Evolutionary conservation across 2,329 filamentous ascomycete genomes (phyloP).

Genomic region (Clonostachys sp.): DNA sequence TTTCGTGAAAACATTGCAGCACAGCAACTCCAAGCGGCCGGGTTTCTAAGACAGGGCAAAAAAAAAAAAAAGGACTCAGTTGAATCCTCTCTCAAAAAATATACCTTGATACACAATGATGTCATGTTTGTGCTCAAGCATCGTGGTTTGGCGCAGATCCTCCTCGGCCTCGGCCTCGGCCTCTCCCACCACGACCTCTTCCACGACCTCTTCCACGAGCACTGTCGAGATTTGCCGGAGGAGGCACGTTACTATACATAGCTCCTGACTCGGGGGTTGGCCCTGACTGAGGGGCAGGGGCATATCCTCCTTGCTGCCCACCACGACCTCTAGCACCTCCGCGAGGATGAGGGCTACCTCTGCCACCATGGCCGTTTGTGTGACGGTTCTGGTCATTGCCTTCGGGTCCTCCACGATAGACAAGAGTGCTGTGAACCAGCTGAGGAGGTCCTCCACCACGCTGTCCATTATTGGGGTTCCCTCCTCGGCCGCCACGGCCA

Average conservation of each 20-base stretch:
- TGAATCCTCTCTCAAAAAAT: too few species aligned
- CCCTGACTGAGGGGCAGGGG: constrained; percentile 4
- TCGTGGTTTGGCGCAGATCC: constrained; percentile 6
- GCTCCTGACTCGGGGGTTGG: constrained; percentile 10
- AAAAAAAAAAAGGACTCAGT: too few species aligned
- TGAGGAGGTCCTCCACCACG: constrained; percentile 31
- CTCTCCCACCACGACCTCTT: constrained; percentile 32
- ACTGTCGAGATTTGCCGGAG: constrained; percentile 51
- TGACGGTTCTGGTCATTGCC: constrained; percentile 8
- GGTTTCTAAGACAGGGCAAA: too few species aligned
- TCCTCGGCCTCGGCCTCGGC: constrained; percentile 32
- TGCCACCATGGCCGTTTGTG: constrained; percentile 14
- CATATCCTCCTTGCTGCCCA: constrained; percentile 11
- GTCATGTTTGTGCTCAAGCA: background rate
- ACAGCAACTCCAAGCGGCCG: background rate
- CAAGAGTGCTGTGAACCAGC: constrained; percentile 45
- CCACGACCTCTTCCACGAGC: constrained; percentile 31
- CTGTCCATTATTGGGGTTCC: constrained; percentile 5
- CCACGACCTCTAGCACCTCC: constrained; percentile 16
- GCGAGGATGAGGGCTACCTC: constrained; percentile 8
- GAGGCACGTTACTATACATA: constrained; percentile 53
- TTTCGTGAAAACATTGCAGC: background rate
- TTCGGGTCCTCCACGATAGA: constrained; percentile 39
- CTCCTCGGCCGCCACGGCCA: constrained; percentile 30
- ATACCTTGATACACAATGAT: too few species aligned